Evolutionary conservation across 208 protist species (phyloP), one percentile per base, ranked within the genome.

Genomic region (Porcisia hertigi): DNA sequence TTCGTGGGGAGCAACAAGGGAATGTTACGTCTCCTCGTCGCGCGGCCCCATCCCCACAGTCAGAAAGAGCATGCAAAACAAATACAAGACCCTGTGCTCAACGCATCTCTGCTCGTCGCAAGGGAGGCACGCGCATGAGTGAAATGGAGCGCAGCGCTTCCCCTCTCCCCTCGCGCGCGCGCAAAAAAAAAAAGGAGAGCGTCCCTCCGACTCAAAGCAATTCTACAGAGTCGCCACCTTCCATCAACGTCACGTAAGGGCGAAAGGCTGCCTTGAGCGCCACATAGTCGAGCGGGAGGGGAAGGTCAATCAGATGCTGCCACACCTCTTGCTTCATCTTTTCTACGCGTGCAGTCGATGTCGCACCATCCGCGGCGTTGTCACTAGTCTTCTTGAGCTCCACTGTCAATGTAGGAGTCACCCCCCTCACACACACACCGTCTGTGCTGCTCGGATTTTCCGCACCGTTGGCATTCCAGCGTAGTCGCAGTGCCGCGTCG

Each of bases 191-290:
- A 52, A 12, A 18, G 4, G 5, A 45, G 18, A 2, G 25, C 8
- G 7, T 45, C 47, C 62, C 9, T 49, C 41, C 41, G 3, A 23
- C 39, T 49, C 18, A 81, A 12, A 86, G 12, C 41, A 91, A 52
- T 11, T 62, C 76, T 0, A 83, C 90, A 2, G 84, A 70, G 63
- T 92, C 87, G 11, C 82, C 84, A 34, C 76, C 55, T 66, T 92
- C 87, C 77, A 94, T 81, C 36, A 94, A 71, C 30, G 90, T 92
- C 18, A 90, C 86, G 63, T 94, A 86, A 52, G 87, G 87, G 25
- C 80, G 70, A 75, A 94, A 94, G 16, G 83, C 54, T 18, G 74
- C 59, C 25, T 75, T 59, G 36, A n/a, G 12, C 54, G 71, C 63
- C n/a, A 75, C 43, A 2, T 52, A 53, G 65, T 81, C 71, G 55